These are phyloP conservation scores for Trametes versicolor DNA, from an alignment of 1,284 basidiomycete species.

Conservation along the genomic window DNA sequence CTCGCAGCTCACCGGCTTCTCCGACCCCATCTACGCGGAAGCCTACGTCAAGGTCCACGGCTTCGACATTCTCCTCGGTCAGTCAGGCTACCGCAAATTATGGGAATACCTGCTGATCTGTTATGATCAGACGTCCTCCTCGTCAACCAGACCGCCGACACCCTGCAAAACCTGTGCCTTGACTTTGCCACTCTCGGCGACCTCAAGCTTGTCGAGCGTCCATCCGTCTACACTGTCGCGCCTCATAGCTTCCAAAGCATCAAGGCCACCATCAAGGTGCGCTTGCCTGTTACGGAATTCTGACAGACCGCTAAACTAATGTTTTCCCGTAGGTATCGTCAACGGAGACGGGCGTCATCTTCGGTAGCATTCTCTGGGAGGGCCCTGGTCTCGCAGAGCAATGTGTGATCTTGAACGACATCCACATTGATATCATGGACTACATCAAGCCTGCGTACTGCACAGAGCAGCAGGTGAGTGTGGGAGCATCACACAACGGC, in stretches of 20 bases:
- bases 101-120: background rate
- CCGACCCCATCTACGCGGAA: slow-evolving; percentile 98
- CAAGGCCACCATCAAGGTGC: slow-evolving; percentile 97
- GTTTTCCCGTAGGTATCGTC: slow-evolving; percentile 74
- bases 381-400: slow-evolving; percentile 88
- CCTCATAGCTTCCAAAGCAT: slow-evolving; percentile 99
- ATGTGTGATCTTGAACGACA: slow-evolving; percentile 95
- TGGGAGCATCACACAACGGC: background rate
- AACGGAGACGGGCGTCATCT: slow-evolving; percentile 98
- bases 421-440: slow-evolving; percentile 99
- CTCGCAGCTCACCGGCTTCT: slow-evolving; percentile 97
- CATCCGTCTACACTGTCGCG: slow-evolving; percentile 91
- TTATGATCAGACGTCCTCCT: slow-evolving; percentile 83
- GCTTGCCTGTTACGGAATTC: background rate
- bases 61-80: slow-evolving; percentile 95
- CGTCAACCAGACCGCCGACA: slow-evolving; percentile 96
- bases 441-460: slow-evolving; percentile 99
- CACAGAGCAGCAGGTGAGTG: slow-evolving; percentile 90
- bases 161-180: slow-evolving; percentile 95
- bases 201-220: slow-evolving; percentile 96
- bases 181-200: slow-evolving; percentile 99
- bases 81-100: too few species aligned
- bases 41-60: slow-evolving; percentile 99
- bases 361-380: slow-evolving; percentile 98
- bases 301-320: background rate